Conservation (phyloP, 768 basidiomycete species). For the Lepiota venenata region DNA sequence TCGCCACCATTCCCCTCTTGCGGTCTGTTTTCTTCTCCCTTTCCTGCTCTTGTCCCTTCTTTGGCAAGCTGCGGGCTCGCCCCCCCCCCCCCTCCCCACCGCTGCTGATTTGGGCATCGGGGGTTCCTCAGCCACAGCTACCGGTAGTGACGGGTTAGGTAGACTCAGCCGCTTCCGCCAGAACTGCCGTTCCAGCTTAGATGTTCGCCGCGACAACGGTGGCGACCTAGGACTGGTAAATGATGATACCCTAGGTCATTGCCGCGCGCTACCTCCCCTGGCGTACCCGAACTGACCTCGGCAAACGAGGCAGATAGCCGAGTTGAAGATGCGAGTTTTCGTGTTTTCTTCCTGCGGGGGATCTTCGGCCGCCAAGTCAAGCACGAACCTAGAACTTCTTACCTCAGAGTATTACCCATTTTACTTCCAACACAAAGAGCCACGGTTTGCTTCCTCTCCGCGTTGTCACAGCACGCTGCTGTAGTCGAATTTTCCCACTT, state of each 20-base stretch:
- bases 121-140: not conserved
- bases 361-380: no score
- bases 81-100: no score
- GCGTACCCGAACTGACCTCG: not conserved
- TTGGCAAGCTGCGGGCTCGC: not conserved
- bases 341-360: not conserved
- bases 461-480: not conserved
- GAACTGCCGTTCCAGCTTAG: constrained; percentile 7
- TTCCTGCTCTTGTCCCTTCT: not conserved
- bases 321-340: not conserved
- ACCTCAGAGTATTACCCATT: not conserved
- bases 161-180: constrained; percentile 8
- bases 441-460: constrained; percentile 4
- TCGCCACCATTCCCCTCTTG: not conserved
- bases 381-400: no score
- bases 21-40: not conserved
- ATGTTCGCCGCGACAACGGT: not conserved
- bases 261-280: not conserved
- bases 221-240: not conserved
- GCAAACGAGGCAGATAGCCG: not conserved
- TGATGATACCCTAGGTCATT: constrained; percentile 1
- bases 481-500: no score
- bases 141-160: not conserved
- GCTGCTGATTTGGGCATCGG: not conserved
- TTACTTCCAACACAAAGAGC: not conserved